Base-by-base conservation (phyloP, 148 eudicot genomes). In the Pouteria glomerata region DNA sequence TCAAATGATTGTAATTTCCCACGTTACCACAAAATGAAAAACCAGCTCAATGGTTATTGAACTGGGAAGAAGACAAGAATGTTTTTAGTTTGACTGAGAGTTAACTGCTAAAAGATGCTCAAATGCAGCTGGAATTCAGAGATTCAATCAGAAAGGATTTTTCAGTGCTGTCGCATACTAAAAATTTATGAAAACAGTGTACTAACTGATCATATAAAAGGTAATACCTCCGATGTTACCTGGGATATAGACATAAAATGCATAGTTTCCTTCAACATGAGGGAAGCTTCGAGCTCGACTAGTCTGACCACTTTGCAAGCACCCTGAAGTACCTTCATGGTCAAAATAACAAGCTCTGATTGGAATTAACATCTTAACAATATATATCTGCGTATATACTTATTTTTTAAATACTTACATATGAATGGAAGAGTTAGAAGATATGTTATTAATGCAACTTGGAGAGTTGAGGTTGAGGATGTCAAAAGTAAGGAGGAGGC, bases 241-340 rank as follows among this genome's bases (percentile, higher is more conserved):
- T 72, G 97, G 95, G 59, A 93, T 93, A 72, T 82, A 93, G 47
- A 93, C 95, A 79, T 93, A 97, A 41, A 93, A 58, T 71, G 98
- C 97, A 44, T 80, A 90, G 77, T 93, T 93, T 21, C 98, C 97
- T 41, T 93, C 87, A 39, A 93, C 85, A 56, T 93, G 98, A 58
- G 97, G 97, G 23, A 93, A 93, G 82, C 84, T 86, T 77, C 98
- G 90, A 72, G 86, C 77, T 68, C 98, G 80, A 70, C 67, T 76
- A 14, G 85, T 68, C 71, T 84, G 81, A 34, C 63, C 77, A 24
- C 71, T 72, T 72, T 78, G 81, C 68, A 67, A 79, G 34, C 50
- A 74, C 74, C 78, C 89, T 23, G 73, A 37, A 8, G 74, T 34
- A 68, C 81, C 93, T 89, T 37, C 75, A 77, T 55, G 26, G 57